These are phyloP conservation scores for Diutina neorugosa DNA, from an alignment of 1,139 yeast species.

Conservation along the genomic window DNA sequence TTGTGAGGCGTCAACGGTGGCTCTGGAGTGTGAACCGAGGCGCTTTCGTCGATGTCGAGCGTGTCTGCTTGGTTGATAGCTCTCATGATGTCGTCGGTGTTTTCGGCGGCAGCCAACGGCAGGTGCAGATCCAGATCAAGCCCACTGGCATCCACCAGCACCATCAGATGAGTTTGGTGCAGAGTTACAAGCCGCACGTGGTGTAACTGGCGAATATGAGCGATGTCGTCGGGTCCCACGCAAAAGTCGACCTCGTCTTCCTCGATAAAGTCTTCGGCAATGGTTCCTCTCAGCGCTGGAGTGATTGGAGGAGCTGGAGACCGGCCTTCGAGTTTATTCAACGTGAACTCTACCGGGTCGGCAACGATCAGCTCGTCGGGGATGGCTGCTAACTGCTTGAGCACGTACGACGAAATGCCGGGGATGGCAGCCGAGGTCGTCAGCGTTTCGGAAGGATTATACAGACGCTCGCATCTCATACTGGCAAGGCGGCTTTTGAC, in stretches of 20 bases:
- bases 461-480: neutral
- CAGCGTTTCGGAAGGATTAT: neutral
- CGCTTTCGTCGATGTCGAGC: constrained; percentile 16
- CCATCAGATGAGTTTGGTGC: neutral
- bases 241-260: constrained; percentile 4
- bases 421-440: constrained; percentile 35
- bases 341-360: constrained; percentile 61
- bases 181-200: neutral
- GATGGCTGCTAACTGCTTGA: constrained; percentile 64
- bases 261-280: neutral
- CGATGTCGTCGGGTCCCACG: neutral
- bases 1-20: neutral
- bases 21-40: neutral
- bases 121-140: neutral
- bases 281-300: neutral
- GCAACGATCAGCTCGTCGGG: constrained; percentile 59
- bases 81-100: constrained; percentile 26
- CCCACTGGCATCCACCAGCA: neutral
- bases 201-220: neutral
- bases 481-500: neutral
- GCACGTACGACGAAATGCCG: constrained; percentile 49
- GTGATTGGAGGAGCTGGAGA: neutral
- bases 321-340: constrained; percentile 62
- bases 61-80: constrained; percentile 32
- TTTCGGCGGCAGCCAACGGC: constrained; percentile 5